These are phyloP conservation scores for Venturia aucupariae DNA, from an alignment of 2,329 filamentous ascomycete species.

Conservation along the genomic window DNA sequence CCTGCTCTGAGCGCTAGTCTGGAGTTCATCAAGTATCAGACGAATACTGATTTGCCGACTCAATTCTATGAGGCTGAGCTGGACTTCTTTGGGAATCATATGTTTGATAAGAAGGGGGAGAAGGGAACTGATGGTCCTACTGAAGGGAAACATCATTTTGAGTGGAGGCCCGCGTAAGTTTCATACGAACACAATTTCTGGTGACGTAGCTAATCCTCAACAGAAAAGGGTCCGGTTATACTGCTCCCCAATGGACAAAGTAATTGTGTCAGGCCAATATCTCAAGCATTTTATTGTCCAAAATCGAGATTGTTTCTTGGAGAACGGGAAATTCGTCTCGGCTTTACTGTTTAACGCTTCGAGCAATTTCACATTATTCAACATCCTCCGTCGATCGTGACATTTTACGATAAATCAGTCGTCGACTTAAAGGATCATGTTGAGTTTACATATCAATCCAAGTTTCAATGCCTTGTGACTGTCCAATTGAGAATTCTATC, in stretches of 20 bases:
- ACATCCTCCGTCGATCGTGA: too few species aligned
- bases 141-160: conserved; percentile 51
- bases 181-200: not conserved
- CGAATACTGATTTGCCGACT: conserved; percentile 51
- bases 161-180: conserved; percentile 44
- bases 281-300: not conserved
- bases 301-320: too few species aligned
- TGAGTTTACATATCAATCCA: too few species aligned
- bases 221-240: not conserved
- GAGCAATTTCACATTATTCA: too few species aligned
- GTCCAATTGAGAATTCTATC: too few species aligned
- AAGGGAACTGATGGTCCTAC: conserved; percentile 36
- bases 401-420: too few species aligned
- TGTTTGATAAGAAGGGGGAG: conserved; percentile 52
- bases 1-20: conserved; percentile 53
- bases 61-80: conserved; percentile 63
- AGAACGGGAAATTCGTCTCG: too few species aligned
- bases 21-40: conserved; percentile 59
- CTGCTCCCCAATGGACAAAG: not conserved
- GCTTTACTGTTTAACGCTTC: too few species aligned
- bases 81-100: conserved; percentile 61
- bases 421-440: too few species aligned
- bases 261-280: not conserved
- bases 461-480: too few species aligned
- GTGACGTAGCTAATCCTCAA: not conserved